Evolutionary conservation across 129 eudicot species (phyloP).

Genomic region (Scalesia atractyloides): DNA sequence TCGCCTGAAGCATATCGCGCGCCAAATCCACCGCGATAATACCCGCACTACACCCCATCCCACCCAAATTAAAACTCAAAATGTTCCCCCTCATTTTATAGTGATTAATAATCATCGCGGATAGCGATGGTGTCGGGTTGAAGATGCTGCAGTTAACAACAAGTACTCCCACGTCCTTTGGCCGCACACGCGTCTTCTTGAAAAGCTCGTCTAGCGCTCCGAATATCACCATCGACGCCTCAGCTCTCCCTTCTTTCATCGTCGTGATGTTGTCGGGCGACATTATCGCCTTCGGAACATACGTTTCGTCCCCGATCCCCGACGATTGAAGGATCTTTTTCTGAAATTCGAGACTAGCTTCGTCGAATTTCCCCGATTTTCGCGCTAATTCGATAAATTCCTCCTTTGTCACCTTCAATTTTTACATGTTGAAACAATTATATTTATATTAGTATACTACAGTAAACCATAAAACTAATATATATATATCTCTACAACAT

Average conservation of each 20-base stretch:
- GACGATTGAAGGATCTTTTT: slow-evolving; percentile 75
- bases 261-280: slow-evolving; percentile 67
- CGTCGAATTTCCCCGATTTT: slow-evolving; percentile 84
- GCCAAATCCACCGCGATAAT: slow-evolving; percentile 86
- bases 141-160: slow-evolving; percentile 96
- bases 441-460: no score
- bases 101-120: slow-evolving; percentile 94
- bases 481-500: no score
- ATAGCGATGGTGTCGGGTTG: slow-evolving; percentile 90
- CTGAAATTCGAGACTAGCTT: slow-evolving; percentile 73
- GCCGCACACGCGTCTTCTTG: slow-evolving; percentile 63
- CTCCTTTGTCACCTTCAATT: slow-evolving; percentile 67
- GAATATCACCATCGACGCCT: slow-evolving; percentile 85
- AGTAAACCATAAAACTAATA: no score
- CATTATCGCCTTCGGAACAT: slow-evolving; percentile 70
- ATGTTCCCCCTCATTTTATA: slow-evolving; percentile 97
- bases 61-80: slow-evolving; percentile 90
- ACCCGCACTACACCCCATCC: slow-evolving; percentile 99
- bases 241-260: slow-evolving; percentile 94
- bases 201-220: slow-evolving; percentile 97
- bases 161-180: slow-evolving; percentile 86
- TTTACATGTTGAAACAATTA: no score
- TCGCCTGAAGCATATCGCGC: slow-evolving; percentile 91
- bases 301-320: slow-evolving; percentile 92
- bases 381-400: slow-evolving; percentile 81